Evolutionary conservation across 1,284 basidiomycete species (phyloP).

Genomic region (Puccinia sorghi): DNA sequence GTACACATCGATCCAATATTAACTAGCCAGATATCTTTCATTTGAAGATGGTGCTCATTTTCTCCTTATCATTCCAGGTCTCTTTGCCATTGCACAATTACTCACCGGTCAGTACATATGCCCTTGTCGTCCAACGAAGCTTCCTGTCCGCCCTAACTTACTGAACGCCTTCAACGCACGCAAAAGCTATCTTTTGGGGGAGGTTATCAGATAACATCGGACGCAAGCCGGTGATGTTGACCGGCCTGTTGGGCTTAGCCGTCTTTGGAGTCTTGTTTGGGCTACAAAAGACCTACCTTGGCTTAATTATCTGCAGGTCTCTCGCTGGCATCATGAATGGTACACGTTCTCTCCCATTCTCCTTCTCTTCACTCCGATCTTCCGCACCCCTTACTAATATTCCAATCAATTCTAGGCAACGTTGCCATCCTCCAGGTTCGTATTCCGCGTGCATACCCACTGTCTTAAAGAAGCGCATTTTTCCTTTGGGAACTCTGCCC

Average conservation of each 20-base stretch:
- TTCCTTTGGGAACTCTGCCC: background rate
- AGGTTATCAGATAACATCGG: conserved; percentile 51
- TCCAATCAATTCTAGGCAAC: conserved; percentile 21
- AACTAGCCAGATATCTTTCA: background rate
- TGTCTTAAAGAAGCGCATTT: background rate
- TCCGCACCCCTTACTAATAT: background rate
- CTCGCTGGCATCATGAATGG: conserved; percentile 50
- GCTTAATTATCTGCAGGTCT: conserved; percentile 37
- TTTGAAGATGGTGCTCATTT: background rate
- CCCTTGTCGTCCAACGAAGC: background rate
- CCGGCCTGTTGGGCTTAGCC: conserved; percentile 51
- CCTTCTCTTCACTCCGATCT: background rate
- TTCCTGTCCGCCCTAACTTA: background rate
- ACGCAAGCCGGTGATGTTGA: conserved; percentile 52
- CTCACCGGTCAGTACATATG: conserved; percentile 27
- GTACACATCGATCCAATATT: background rate
- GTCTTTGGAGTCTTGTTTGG: conserved; percentile 47
- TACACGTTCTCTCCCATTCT: background rate
- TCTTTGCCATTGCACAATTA: conserved; percentile 45
- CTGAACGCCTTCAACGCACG: background rate
- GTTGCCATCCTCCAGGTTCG: conserved; percentile 38
- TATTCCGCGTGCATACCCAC: background rate
- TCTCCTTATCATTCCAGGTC: conserved; percentile 9
- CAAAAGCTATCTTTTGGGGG: conserved; percentile 53
- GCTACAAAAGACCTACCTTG: conserved; percentile 38